Percentiles rank a stretch among this genome's conserved stretches.
Conservation (phyloP, 257 asterid species). For the Verbascum thapsus region DNA sequence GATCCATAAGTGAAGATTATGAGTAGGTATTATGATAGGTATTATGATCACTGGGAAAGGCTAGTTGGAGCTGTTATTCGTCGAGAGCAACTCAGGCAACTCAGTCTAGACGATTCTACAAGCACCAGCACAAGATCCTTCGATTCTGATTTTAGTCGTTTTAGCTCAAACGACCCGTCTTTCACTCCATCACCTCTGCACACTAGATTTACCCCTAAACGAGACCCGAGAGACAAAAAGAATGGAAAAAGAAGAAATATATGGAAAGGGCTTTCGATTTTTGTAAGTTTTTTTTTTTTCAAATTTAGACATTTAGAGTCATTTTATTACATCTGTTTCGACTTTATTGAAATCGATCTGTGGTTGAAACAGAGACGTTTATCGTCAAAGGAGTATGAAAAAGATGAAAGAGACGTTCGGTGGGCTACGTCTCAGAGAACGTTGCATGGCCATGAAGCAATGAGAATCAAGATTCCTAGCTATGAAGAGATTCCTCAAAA, state of each 20-base stretch:
- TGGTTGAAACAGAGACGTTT: too few relatives aligned
- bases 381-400: too few relatives aligned
- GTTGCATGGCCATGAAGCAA: constrained; percentile 1
- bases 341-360: too few relatives aligned
- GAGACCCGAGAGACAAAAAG: neutral
- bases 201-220: too few relatives aligned
- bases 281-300: constrained; percentile 1
- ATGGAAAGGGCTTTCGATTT: constrained; percentile 19
- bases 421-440: constrained; percentile 14
- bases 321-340: too few relatives aligned
- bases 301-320: too few relatives aligned
- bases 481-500: neutral
- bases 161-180: too few relatives aligned
- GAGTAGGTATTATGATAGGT: too few relatives aligned
- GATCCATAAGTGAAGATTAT: too few relatives aligned
- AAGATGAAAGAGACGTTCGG: constrained; percentile 1
- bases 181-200: too few relatives aligned
- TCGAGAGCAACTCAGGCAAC: constrained; percentile 17
- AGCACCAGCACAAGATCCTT: neutral
- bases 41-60: constrained; percentile 26
- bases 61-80: constrained; percentile 21
- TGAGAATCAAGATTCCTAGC: neutral
- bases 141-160: neutral
- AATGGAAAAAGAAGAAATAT: neutral
- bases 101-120: constrained; percentile 11